phyloP scores from a whole-genome alignment of 192 early-diverging fungal genomes.

The Pilobolus umbonatus region DNA sequence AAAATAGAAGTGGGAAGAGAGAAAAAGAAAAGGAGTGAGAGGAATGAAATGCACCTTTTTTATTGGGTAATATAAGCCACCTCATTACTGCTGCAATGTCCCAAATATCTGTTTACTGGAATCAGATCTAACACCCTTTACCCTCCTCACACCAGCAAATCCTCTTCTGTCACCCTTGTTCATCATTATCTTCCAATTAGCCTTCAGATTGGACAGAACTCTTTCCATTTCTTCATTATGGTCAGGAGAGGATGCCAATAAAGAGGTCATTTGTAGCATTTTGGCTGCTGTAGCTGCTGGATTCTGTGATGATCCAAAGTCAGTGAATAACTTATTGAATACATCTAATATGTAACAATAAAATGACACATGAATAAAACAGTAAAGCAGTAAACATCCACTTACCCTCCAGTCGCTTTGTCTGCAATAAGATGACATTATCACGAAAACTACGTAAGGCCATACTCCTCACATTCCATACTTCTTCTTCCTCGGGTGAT shows the following conservation, averaged over 20 bases:
- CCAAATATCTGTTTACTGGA: constrained; percentile 13
- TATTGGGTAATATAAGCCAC: no score
- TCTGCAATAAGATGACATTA: constrained; percentile 58
- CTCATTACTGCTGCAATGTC: constrained; percentile 1
- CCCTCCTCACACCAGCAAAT: constrained; percentile 42
- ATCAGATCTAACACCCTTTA: background rate
- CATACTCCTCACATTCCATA: constrained; percentile 56
- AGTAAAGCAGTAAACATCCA: background rate
- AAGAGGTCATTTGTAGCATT: constrained; percentile 68
- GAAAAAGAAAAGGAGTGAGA: background rate
- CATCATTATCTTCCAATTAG: constrained; percentile 56
- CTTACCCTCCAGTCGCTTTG: constrained; percentile 58
- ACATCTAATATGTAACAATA: constrained; percentile 42
- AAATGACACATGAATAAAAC: background rate
- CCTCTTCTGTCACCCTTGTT: constrained; percentile 48
- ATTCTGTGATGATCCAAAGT: constrained; percentile 60
- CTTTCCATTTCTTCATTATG: constrained; percentile 48
- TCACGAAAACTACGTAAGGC: constrained; percentile 63
- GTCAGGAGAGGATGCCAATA: constrained; percentile 51
- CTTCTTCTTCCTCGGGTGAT: constrained; percentile 34
- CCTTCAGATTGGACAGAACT: constrained; percentile 45
- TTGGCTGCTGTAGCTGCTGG: constrained; percentile 59
- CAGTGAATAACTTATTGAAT: constrained; percentile 57
- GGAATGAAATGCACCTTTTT: no score
- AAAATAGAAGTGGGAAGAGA: background rate